Conservation (phyloP, 2,329 filamentous ascomycete genomes). For the Tricladium varicosporioides region DNA sequence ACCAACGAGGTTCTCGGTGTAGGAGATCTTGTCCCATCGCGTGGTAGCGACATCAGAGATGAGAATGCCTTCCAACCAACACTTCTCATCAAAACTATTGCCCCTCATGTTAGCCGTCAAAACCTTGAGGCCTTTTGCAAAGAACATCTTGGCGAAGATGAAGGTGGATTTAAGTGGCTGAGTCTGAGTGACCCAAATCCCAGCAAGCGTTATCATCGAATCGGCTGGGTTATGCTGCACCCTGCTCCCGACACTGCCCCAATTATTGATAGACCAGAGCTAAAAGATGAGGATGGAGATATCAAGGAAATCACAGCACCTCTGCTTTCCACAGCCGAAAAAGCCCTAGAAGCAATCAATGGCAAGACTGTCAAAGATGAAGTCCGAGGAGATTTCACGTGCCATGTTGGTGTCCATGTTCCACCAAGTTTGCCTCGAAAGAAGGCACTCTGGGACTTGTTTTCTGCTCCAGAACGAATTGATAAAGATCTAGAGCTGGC, state of each 20-base stretch:
- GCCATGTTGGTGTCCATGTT: constrained; percentile 93
- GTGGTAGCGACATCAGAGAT: constrained; percentile 83
- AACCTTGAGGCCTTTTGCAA: constrained; percentile 95
- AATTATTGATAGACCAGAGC: constrained; percentile 69
- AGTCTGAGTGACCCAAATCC: constrained; percentile 96
- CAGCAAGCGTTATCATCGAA: constrained; percentile 93
- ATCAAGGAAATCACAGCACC: constrained; percentile 45
- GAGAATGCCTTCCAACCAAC: constrained; percentile 87
- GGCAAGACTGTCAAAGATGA: constrained; percentile 97
- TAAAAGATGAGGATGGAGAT: constrained; percentile 59
- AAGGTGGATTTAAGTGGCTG: constrained; percentile 92
- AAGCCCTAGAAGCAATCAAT: constrained; percentile 90
- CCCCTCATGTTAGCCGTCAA: constrained; percentile 88
- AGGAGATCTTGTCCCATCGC: constrained; percentile 81
- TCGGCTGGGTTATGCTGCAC: constrained; percentile 97
- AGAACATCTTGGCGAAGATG: constrained; percentile 85
- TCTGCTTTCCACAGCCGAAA: constrained; percentile 67
- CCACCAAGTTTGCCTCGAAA: constrained; percentile 83
- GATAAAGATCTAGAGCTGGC: constrained; percentile 86
- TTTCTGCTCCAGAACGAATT: constrained; percentile 89
- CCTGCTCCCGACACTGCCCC: constrained; percentile 66
- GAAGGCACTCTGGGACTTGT: constrained; percentile 95
- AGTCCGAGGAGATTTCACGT: constrained; percentile 91
- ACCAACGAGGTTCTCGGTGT: constrained; percentile 91
- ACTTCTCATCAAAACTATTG: constrained; percentile 95